These are phyloP conservation scores for Carpinus viminea DNA, from an alignment of 306 rosid species.

Conservation along the genomic window DNA sequence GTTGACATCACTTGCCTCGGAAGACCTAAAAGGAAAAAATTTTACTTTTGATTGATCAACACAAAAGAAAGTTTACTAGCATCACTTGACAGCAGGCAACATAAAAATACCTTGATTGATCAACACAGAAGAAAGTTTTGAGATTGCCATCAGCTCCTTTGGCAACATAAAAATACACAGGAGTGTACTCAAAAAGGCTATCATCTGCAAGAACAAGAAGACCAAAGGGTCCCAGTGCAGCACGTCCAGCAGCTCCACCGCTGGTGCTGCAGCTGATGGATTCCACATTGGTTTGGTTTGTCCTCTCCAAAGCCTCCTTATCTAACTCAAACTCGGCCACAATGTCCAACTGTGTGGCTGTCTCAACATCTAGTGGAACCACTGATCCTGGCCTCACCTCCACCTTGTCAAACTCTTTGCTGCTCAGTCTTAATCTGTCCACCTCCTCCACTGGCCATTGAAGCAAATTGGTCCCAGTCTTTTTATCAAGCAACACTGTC, in stretches of 20 bases:
- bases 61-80: not conserved
- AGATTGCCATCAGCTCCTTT: slow-evolving; percentile 62
- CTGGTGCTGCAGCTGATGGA: slow-evolving; percentile 53
- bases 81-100: not conserved
- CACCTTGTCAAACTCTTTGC: slow-evolving; percentile 43
- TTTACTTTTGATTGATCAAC: not conserved
- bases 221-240: slow-evolving; percentile 93
- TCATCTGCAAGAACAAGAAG: slow-evolving; percentile 74
- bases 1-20: slow-evolving; percentile 67
- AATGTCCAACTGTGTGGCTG: slow-evolving; percentile 89
- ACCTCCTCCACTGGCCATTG: slow-evolving; percentile 89
- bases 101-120: slow-evolving; percentile 56
- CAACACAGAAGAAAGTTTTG: slow-evolving; percentile 65
- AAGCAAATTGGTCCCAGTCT: slow-evolving; percentile 66
- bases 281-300: slow-evolving; percentile 29
- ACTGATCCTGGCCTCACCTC: slow-evolving; percentile 60
- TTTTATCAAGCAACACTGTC: slow-evolving; percentile 60
- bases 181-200: slow-evolving; percentile 66
- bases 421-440: slow-evolving; percentile 63
- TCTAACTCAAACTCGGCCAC: slow-evolving; percentile 79
- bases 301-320: slow-evolving; percentile 53
- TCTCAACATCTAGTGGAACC: slow-evolving; percentile 51
- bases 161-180: slow-evolving; percentile 69
- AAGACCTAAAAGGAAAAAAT: slow-evolving; percentile 45
- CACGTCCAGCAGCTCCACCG: slow-evolving; percentile 63